These are phyloP conservation scores for Pestalotiopsis sp. DNA, from an alignment of 2,329 filamentous ascomycete species.

Conservation along the genomic window DNA sequence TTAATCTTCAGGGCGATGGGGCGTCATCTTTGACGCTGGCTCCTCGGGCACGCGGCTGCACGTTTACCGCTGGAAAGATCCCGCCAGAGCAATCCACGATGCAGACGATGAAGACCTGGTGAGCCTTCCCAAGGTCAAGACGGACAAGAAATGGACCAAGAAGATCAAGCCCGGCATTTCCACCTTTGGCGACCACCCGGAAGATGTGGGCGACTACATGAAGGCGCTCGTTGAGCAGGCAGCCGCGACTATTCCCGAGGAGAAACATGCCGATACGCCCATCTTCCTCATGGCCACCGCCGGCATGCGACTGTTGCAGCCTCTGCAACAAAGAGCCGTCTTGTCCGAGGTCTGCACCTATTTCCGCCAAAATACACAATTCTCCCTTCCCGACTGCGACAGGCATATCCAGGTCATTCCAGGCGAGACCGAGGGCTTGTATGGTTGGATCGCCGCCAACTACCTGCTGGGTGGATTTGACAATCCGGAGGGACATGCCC, in stretches of 20 bases:
- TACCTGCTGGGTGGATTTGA: conserved; percentile 94
- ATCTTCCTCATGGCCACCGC: conserved; percentile 96
- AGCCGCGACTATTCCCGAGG: conserved; percentile 72
- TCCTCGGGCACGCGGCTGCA: conserved; percentile 96
- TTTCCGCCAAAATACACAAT: conserved; percentile 73
- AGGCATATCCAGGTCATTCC: conserved; percentile 92
- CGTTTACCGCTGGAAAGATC: conserved; percentile 91
- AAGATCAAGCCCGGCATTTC: conserved; percentile 95
- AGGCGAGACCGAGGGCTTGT: conserved; percentile 92
- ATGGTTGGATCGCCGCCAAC: conserved; percentile 97
- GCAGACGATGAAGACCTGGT: conserved; percentile 63
- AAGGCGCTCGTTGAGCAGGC: conserved; percentile 81
- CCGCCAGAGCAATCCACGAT: conserved; percentile 64
- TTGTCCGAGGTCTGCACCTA: conserved; percentile 82
- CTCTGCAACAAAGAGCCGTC: conserved; percentile 71
- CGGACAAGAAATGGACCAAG: conserved; percentile 85
- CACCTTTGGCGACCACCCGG: conserved; percentile 78
- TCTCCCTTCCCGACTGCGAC: conserved; percentile 86
- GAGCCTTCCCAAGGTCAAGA: conserved; percentile 77
- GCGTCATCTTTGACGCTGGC: conserved; percentile 94
- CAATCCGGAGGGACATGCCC: conserved; percentile 69
- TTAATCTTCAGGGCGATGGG: conserved; percentile 66
- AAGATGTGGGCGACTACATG: conserved; percentile 82
- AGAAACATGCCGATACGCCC: conserved; percentile 81
- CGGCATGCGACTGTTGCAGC: conserved; percentile 85